Conservation (phyloP, 352 stramenopile species). For the Globisporangium yorkense region DNA sequence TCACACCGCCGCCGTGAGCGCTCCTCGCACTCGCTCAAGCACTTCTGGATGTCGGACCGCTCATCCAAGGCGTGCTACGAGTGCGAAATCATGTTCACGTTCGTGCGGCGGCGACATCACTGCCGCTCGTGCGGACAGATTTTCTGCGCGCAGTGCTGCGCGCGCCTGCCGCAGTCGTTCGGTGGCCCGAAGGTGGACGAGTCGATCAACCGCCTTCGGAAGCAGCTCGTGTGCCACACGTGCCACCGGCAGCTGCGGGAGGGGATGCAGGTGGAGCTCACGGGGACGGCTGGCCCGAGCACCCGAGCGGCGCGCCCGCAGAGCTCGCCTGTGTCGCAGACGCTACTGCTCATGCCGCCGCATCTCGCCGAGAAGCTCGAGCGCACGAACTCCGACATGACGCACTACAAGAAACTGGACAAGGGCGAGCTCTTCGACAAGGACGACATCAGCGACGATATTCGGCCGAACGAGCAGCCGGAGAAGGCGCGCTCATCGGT, state of each 20-base stretch:
- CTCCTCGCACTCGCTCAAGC: conserved; percentile 62
- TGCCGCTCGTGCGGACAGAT: conserved; percentile 84
- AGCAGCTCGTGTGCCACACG: conserved; percentile 83
- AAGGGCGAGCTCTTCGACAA: conserved; percentile 70
- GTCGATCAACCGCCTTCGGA: conserved; percentile 64
- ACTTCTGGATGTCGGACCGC: conserved; percentile 89
- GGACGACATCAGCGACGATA: conserved; percentile 74
- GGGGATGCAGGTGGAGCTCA: conserved; percentile 71
- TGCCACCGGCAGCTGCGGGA: conserved; percentile 79
- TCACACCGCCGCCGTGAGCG: conserved; percentile 30
- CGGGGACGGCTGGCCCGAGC: conserved; percentile 25
- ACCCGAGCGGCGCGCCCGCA: conserved; percentile 23
- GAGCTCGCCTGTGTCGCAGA: conserved; percentile 34
- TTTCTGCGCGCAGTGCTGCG: conserved; percentile 81
- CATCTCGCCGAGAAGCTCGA: conserved; percentile 66
- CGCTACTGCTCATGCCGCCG: conserved; percentile 70
- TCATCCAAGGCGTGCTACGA: conserved; percentile 80
- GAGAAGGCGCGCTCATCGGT: conserved; percentile 47
- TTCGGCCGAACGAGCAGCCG: conserved; percentile 39
- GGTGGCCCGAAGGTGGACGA: conserved; percentile 70
- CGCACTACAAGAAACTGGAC: conserved; percentile 61
- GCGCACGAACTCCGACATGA: conserved; percentile 44
- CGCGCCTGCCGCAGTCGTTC: conserved; percentile 72
- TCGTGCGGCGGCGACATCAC: conserved; percentile 73
- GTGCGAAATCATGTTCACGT: conserved; percentile 80